A percentile compares a stretch with the other conserved stretches of the same genome.
Conservation (phyloP, 2,329 filamentous ascomycete species). For the Elsinoe necatrix region DNA sequence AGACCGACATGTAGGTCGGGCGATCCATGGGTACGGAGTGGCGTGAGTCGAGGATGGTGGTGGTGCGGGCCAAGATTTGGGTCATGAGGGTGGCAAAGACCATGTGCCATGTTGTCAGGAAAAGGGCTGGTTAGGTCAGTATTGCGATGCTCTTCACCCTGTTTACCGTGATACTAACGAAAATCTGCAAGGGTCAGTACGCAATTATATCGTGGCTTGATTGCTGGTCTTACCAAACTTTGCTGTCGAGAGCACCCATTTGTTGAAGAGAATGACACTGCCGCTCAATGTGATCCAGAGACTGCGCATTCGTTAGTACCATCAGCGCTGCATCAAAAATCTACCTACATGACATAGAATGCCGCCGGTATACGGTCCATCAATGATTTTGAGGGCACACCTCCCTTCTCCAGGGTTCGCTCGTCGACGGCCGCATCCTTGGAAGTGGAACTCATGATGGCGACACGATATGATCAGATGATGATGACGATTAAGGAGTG, state of each 20-base stretch:
- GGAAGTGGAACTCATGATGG: background rate
- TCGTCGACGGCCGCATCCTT: background rate
- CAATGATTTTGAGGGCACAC: background rate
- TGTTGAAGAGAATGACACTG: slow-evolving; percentile 97
- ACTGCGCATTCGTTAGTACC: slow-evolving; percentile 39
- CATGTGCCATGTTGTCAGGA: slow-evolving; percentile 94
- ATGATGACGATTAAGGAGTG: background rate
- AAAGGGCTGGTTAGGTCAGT: too few species aligned
- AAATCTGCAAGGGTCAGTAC: slow-evolving; percentile 31
- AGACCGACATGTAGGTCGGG: slow-evolving; percentile 66
- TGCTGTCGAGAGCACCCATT: slow-evolving; percentile 84
- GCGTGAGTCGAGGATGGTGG: slow-evolving; percentile 79
- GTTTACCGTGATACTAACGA: slow-evolving; percentile 36
- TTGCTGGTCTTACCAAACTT: slow-evolving; percentile 60
- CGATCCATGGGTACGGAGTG: slow-evolving; percentile 95
- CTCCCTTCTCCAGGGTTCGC: background rate
- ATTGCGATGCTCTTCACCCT: too few species aligned
- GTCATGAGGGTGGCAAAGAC: slow-evolving; percentile 90
- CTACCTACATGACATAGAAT: background rate
- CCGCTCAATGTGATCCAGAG: slow-evolving; percentile 90
- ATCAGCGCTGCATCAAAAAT: background rate
- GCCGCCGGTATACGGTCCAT: slow-evolving; percentile 2
- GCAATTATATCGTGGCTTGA: background rate
- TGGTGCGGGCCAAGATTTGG: slow-evolving; percentile 84
- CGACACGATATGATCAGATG: background rate